phyloP scores from a whole-genome alignment of 1,284 basidiomycete genomes.

The Coriolopsis trogii region DNA sequence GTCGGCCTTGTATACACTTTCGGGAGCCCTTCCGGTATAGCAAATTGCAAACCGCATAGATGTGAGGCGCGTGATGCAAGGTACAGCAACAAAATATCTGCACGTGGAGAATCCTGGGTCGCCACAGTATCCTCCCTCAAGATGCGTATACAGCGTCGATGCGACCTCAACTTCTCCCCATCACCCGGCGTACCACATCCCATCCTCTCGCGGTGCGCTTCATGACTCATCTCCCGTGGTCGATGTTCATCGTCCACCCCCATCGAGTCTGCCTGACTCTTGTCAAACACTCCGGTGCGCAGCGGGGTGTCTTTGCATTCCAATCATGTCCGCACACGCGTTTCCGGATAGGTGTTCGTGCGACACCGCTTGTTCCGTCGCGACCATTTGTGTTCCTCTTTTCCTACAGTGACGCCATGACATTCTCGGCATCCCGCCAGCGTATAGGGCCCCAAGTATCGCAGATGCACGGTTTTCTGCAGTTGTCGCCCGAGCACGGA shows the following conservation, averaged over 20 bases:
- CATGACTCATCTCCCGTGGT: slow-evolving; percentile 20
- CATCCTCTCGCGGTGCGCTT: slow-evolving; percentile 8
- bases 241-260: background rate
- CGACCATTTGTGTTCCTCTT: slow-evolving; percentile 1
- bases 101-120: slow-evolving; percentile 13
- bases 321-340: slow-evolving; percentile 14
- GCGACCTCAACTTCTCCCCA: slow-evolving; percentile 10
- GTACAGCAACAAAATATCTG: background rate
- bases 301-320: slow-evolving; percentile 18
- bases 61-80: slow-evolving; percentile 1
- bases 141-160: slow-evolving; percentile 7
- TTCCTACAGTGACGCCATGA: slow-evolving; percentile 6
- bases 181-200: slow-evolving; percentile 17
- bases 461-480: slow-evolving; percentile 13
- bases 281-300: slow-evolving; percentile 9
- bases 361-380: slow-evolving; percentile 11
- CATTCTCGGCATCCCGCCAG: slow-evolving; percentile 11
- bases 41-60: slow-evolving; percentile 9
- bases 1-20: background rate
- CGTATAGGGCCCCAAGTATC: slow-evolving; percentile 16
- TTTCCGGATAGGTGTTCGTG: slow-evolving; percentile 19
- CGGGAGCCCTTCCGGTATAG: slow-evolving; percentile 8
- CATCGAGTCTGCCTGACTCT: slow-evolving; percentile 11
- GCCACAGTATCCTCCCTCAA: background rate
- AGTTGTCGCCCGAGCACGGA: slow-evolving; percentile 6